phyloP scores from a whole-genome alignment of 495 filamentous ascomycete genomes.

The Tuber melanosporum region DNA sequence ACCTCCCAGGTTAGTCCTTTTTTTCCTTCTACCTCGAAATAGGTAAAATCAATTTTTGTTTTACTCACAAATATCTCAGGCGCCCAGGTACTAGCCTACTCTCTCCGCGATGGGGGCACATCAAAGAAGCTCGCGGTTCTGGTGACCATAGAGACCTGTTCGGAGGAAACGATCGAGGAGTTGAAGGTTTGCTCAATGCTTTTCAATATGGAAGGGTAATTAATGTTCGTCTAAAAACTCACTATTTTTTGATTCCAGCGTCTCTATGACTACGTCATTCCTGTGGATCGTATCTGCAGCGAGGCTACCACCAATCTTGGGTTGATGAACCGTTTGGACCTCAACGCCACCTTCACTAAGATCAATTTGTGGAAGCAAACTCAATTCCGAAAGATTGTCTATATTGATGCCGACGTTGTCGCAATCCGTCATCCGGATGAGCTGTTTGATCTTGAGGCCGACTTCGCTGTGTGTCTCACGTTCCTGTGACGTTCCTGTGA shows the following conservation, averaged over 20 bases:
- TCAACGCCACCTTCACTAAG: constrained; percentile 91
- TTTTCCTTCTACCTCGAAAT: constrained; percentile 32
- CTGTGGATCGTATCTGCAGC: constrained; percentile 71
- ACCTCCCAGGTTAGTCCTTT: constrained; percentile 68
- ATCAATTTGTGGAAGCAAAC: constrained; percentile 88
- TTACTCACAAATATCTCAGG: constrained; percentile 48
- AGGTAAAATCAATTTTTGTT: constrained; percentile 37
- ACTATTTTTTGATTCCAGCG: constrained; percentile 49
- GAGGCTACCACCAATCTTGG: constrained; percentile 71
- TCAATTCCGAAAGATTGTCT: constrained; percentile 84
- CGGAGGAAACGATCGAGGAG: constrained; percentile 63
- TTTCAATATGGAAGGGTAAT: neutral
- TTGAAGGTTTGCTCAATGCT: constrained; percentile 56
- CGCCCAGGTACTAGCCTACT: constrained; percentile 89
- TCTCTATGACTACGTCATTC: constrained; percentile 82
- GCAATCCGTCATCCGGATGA: constrained; percentile 84
- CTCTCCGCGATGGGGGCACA: constrained; percentile 84
- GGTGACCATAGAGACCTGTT: constrained; percentile 69
- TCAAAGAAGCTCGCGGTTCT: constrained; percentile 78
- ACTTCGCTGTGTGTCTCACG: constrained; percentile 50
- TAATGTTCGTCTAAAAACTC: constrained; percentile 6
- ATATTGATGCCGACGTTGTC: constrained; percentile 86
- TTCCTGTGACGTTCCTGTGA: constrained; percentile 2
- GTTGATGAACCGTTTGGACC: constrained; percentile 84
- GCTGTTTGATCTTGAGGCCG: constrained; percentile 67